Conservation (phyloP, 2,329 filamentous ascomycete species). For the Nigrospora oryzae region DNA sequence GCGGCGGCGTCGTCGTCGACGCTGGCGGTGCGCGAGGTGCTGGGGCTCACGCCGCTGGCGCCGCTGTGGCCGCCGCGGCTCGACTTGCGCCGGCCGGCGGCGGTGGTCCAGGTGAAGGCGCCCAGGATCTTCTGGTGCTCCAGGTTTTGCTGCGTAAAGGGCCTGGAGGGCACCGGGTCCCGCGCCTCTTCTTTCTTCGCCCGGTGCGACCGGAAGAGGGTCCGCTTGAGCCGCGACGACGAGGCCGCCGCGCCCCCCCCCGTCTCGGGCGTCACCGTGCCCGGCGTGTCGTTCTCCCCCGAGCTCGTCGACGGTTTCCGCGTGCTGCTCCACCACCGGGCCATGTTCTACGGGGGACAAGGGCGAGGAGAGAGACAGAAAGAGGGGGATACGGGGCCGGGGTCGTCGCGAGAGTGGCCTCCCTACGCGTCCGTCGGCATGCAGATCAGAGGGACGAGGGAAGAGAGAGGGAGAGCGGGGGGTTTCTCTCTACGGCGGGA, state of each 20-base stretch:
- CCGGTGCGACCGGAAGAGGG: conserved; percentile 10
- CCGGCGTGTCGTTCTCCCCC: conserved; percentile 9
- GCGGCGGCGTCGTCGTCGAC: conserved; percentile 7
- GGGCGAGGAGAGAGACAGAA: too few relatives aligned
- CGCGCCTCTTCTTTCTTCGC: conserved; percentile 5
- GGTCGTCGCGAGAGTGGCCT: too few relatives aligned
- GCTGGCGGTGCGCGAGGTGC: conserved; percentile 15
- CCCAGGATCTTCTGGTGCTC: conserved; percentile 22
- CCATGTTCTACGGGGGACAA: too few relatives aligned
- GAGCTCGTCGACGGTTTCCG: conserved; percentile 14
- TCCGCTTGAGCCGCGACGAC: conserved; percentile 10
- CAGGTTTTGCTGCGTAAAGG: conserved; percentile 21
- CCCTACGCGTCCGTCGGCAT: too few relatives aligned
- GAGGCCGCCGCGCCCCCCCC: conserved; percentile 7
- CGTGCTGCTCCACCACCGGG: conserved; percentile 10
- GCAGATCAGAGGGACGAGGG: too few relatives aligned
- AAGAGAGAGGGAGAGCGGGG: too few relatives aligned
- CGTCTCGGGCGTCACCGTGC: conserved; percentile 12
- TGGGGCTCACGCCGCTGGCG: conserved; percentile 19
- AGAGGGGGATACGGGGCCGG: too few relatives aligned
- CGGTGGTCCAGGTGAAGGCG: conserved; percentile 20
- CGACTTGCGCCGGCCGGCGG: conserved; percentile 10
- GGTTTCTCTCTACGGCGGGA: too few relatives aligned
- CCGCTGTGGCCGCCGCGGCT: conserved; percentile 12
- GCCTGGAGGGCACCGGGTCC: conserved; percentile 17